Evolutionary conservation across 768 basidiomycete genomes (phyloP), one percentile per base, ranked within the genome.

Genomic region (Neoboletus magnificus): DNA sequence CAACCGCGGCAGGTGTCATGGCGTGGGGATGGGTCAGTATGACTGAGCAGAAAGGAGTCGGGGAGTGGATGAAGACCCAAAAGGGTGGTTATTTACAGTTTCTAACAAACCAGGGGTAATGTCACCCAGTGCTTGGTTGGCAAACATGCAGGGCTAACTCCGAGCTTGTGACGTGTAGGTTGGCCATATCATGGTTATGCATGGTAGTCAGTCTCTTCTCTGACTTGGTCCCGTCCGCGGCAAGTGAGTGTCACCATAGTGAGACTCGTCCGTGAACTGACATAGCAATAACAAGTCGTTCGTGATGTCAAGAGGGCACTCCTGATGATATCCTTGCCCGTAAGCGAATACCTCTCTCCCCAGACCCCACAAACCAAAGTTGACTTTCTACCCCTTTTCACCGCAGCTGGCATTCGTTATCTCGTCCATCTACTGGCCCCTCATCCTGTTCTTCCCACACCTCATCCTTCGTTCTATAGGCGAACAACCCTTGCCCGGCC

Each of bases 71-170:
- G 1, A 37, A n/a, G 12, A 52, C 60, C 3, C 82, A 81, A 61
- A 81, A 78, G 59, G 86, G 87, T 2, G 89, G 89, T 1, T 82
- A 84, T 60, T 79, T 78, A 45, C 86, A 86, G 66, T 93, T 82
- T 64, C 73, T 93, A 51, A 93, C 91, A 1, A 87, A 91, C 60
- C 83, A 89, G 70, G 88, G 87, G 89, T 66, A 47, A 48, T 6
- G 23, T 41, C 2, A 11, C 32, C 30, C 12, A 0, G 11, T 35
- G n/a, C n/a, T 27, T 8, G 8, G 1, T 8, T 2, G 27, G 10
- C 18, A 15, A 16, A 27, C 37, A n/a, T n/a, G 13, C 45, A 53
- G 11, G 18, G 12, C 55, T 59, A 13, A 62, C 47, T 8, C 22
- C 18, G 6, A 7, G 1, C 18, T 35, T 9, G 18, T 22, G 29